phyloP scores from a whole-genome alignment of 129 eudicot species.

The Chrysanthemum makinoi region DNA sequence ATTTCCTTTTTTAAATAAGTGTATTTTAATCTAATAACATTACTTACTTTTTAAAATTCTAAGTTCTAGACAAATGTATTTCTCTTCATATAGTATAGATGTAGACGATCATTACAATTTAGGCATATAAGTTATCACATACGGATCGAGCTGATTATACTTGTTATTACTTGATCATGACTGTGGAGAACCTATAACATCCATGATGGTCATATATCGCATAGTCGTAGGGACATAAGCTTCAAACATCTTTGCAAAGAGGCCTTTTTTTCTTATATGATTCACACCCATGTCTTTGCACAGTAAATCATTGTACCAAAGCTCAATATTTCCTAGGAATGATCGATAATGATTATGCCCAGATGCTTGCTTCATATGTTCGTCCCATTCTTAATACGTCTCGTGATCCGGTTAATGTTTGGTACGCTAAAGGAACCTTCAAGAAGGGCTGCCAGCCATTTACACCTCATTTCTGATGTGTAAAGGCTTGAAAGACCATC shows the following conservation, averaged over 20 bases:
- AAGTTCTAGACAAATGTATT: no score
- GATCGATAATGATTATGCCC: constrained; percentile 46
- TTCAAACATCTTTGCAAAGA: constrained; percentile 44
- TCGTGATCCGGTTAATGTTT: constrained; percentile 42
- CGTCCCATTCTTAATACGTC: constrained; percentile 55
- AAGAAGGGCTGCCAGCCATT: constrained; percentile 55
- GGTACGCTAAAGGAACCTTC: constrained; percentile 59
- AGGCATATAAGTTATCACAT: no score
- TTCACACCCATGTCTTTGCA: constrained; percentile 62
- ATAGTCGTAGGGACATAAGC: constrained; percentile 57
- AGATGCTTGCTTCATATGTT: constrained; percentile 42
- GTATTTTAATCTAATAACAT: no score
- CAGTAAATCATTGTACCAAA: constrained; percentile 63
- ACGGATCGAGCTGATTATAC: no score
- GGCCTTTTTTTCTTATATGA: constrained; percentile 48
- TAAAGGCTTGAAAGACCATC: constrained; percentile 55
- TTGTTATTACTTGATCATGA: no score
- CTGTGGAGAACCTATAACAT: no score
- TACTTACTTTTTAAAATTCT: no score
- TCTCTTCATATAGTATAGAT: no score
- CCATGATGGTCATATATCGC: neutral
- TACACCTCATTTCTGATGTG: constrained; percentile 65
- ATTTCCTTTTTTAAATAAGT: no score
- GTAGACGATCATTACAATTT: no score
- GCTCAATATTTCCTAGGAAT: constrained; percentile 41